These are phyloP conservation scores for Magnaporthiopsis rhizophila DNA, from an alignment of 2,329 filamentous ascomycete species.

Conservation along the genomic window DNA sequence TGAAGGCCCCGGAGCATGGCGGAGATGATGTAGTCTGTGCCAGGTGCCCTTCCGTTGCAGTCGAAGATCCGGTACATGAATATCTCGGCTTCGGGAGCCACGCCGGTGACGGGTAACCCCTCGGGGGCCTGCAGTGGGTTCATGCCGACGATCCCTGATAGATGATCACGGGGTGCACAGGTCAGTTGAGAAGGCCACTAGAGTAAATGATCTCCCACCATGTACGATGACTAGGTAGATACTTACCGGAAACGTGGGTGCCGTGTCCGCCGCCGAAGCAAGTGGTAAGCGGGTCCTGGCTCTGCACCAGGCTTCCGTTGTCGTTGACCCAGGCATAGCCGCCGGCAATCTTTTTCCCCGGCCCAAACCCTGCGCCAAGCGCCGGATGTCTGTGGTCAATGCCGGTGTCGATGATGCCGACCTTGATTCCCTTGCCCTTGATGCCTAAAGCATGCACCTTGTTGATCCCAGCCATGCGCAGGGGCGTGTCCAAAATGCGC, in stretches of 20 bases:
- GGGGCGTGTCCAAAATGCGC: not conserved
- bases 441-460: slow-evolving; percentile 9
- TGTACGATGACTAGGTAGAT: no score
- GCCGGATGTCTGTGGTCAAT: slow-evolving; percentile 44
- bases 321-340: slow-evolving; percentile 7
- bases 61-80: slow-evolving; percentile 16
- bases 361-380: slow-evolving; percentile 44
- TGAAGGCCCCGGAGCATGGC: slow-evolving; percentile 18
- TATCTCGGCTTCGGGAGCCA: slow-evolving; percentile 17
- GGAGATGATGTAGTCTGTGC: slow-evolving; percentile 17
- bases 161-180: not conserved
- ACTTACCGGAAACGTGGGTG: slow-evolving; percentile 4
- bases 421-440: slow-evolving; percentile 27
- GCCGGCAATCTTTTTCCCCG: slow-evolving; percentile 19
- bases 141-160: slow-evolving; percentile 8
- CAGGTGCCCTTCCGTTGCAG: slow-evolving; percentile 8
- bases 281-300: slow-evolving; percentile 4
- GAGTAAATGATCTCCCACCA: no score
- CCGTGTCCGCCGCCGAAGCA: slow-evolving; percentile 6
- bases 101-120: slow-evolving; percentile 12
- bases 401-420: slow-evolving; percentile 32
- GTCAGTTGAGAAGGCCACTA: not conserved
- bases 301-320: not conserved
- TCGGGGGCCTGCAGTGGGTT: slow-evolving; percentile 6
- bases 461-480: slow-evolving; percentile 9